Base-by-base conservation (phyloP, 1,139 yeast species). In the Casaregolazyma suthepensis region DNA sequence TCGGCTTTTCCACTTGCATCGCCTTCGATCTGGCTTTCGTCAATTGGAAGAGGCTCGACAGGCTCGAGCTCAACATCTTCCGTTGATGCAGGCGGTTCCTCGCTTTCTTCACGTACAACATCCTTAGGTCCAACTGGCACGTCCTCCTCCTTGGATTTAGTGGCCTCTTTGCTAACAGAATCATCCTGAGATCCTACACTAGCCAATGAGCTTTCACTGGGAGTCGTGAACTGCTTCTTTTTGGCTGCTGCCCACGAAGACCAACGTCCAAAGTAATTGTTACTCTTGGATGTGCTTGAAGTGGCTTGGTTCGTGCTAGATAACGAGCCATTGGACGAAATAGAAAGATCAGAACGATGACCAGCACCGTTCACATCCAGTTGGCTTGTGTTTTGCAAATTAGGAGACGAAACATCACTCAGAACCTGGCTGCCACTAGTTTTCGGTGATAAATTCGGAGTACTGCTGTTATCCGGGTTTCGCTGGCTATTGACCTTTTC, bases 191-290 rank as follows among this genome's bases (percentile, higher is more conserved):
- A n/a, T 35, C 9, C 17, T 1, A 35, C 40, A 35, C 17, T 35
- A 35, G 15, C 17, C 40, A 35, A 13, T 35, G 40, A 35, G 5
- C 40, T 17, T 13, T 35, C 40, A 35, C 40, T 35, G 2, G 40
- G 40, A 35, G 40, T n/a, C 2, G 54, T 52, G 18, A 57, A 26
- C 43, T 55, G 57, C 42, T 52, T 54, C 18, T 63, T 56, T 50
- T 58, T 61, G 6, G 61, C 56, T n/a, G 60, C 57, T 3, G 68
- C 67, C 69, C 69, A 66, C 44, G 61, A 49, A 6, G 64, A 50
- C 62, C 66, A 62, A 12, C 63, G 59, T 17, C 66, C 52, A 42
- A 64, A 56, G 48, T 61, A 63, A 9, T 61, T 60, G 29, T 40
- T 46, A 5, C 37, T 26, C n/a, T 23, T 38, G 9, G 51, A 38